These are phyloP conservation scores for Daldinia sp. DNA, from an alignment of 2,329 filamentous ascomycete species.

Conservation along the genomic window DNA sequence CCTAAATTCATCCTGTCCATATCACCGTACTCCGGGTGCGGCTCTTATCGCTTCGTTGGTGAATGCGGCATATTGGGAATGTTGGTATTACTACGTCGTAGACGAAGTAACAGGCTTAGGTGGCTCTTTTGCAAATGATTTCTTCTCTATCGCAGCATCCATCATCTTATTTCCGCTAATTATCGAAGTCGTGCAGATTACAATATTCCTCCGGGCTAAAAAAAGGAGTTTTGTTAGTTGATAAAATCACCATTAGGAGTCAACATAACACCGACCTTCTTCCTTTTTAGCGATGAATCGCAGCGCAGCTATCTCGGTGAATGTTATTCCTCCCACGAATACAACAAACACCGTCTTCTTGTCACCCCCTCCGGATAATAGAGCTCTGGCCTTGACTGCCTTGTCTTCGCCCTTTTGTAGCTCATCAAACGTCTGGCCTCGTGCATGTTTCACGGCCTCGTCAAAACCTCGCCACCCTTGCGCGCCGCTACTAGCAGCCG, in stretches of 20 bases:
- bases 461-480: constrained; percentile 95
- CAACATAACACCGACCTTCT: constrained; percentile 61
- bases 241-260: constrained; percentile 21
- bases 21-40: not conserved
- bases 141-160: constrained; percentile 80
- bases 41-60: not conserved
- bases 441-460: constrained; percentile 85
- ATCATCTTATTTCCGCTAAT: constrained; percentile 91
- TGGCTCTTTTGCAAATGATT: constrained; percentile 62
- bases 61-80: not conserved
- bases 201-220: constrained; percentile 76
- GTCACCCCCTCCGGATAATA: constrained; percentile 77
- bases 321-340: constrained; percentile 95
- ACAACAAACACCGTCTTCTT: constrained; percentile 95
- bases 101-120: constrained; percentile 34
- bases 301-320: constrained; percentile 93
- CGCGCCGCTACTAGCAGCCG: constrained; percentile 64
- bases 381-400: constrained; percentile 83
- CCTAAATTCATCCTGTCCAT: not conserved
- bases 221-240: constrained; percentile 23
- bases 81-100: constrained; percentile 16
- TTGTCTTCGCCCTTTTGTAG: constrained; percentile 93
- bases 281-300: constrained; percentile 88
- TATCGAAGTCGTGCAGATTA: constrained; percentile 92
- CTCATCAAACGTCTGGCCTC: constrained; percentile 90